Evolutionary conservation across 202 grass and related monocot genomes (phyloP), one percentile per base, ranked within the genome.

Genomic region (Cymbopogon flexuosus): DNA sequence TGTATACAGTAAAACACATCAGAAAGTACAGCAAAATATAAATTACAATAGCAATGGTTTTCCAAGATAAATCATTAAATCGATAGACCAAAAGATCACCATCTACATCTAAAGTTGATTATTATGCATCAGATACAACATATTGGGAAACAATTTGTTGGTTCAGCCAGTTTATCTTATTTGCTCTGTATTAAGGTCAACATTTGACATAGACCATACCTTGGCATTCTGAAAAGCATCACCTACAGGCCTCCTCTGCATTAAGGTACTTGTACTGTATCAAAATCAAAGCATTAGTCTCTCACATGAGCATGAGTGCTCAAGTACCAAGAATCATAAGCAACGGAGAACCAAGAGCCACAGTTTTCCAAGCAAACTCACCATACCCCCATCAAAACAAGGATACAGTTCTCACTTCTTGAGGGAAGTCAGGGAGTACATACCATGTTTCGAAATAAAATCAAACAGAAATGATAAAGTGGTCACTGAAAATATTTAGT

Each of bases 401-500:
- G 12, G 39, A 45, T 63, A 45, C 7, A 46, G 5, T 83, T 65
- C 62, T n/a, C 58, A 29, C 4, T 61, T 61, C 23, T 13, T 5
- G 49, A 62, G 16, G 63, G 21, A 22, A 62, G 75, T 86, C 42
- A 75, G 66, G 5, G 54, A 74, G 27, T 30, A 89, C 74, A 89
- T 86, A 89, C 75, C 79, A 86, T 89, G 54, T 76, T 75, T 69
- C 4, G 27, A 21, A 86, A 75, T 59, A 83, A 78, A 84, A 23
- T 37, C 64, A 84, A 89, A 79, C 51, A 89, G 46, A 74, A 75
- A 73, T 13, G 29, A 68, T 62, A 86, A 68, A 73, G 31, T 79
- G 41, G 73, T 73, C 34, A 70, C 12, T 23, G 68, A 43, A 43
- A 84, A 86, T 77, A 77, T 23, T 52, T 72, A 58, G 41, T 74